These are phyloP conservation scores for Panellus pusillus DNA, from an alignment of 768 basidiomycete species.

Conservation along the genomic window DNA sequence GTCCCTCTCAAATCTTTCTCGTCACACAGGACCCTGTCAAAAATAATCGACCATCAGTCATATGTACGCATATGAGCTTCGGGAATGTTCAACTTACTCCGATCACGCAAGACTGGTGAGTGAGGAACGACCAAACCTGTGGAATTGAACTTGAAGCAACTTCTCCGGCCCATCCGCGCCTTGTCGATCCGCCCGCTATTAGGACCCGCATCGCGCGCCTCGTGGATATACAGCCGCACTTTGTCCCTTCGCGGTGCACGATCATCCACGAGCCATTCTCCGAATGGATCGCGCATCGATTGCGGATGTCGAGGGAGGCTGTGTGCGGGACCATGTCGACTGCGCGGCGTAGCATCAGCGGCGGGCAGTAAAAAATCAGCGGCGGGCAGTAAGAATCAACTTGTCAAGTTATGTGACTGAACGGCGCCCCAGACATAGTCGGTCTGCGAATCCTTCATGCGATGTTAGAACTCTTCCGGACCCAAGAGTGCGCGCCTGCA, in stretches of 20 bases:
- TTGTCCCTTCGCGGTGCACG: slow-evolving; percentile 72
- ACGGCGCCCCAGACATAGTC: slow-evolving; percentile 81
- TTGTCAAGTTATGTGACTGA: no score
- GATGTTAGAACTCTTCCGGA: slow-evolving; percentile 65
- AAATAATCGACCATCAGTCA: not conserved
- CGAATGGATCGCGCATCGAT: slow-evolving; percentile 65
- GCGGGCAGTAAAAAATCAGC: no score
- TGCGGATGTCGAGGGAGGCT: slow-evolving; percentile 76
- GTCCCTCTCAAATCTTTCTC: slow-evolving; percentile 45
- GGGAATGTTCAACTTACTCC: no score
- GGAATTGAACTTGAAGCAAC: slow-evolving; percentile 58
- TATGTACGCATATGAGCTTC: no score
- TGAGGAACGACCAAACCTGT: no score
- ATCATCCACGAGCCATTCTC: slow-evolving; percentile 68
- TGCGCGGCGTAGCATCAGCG: not conserved
- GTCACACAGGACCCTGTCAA: slow-evolving; percentile 57
- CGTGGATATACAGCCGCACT: slow-evolving; percentile 71
- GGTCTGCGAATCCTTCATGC: slow-evolving; percentile 77
- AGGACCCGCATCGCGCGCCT: slow-evolving; percentile 45
- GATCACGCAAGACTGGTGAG: no score
- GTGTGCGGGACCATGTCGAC: slow-evolving; percentile 69
- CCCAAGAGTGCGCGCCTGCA: slow-evolving; percentile 81
- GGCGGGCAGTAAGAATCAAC: no score
- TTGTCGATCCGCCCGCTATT: slow-evolving; percentile 55
- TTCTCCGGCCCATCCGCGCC: slow-evolving; percentile 48